A percentile compares a stretch with the other conserved stretches of the same genome.
Conservation (phyloP, 257 asterid genomes). For the Solanum gracilifrons region DNA sequence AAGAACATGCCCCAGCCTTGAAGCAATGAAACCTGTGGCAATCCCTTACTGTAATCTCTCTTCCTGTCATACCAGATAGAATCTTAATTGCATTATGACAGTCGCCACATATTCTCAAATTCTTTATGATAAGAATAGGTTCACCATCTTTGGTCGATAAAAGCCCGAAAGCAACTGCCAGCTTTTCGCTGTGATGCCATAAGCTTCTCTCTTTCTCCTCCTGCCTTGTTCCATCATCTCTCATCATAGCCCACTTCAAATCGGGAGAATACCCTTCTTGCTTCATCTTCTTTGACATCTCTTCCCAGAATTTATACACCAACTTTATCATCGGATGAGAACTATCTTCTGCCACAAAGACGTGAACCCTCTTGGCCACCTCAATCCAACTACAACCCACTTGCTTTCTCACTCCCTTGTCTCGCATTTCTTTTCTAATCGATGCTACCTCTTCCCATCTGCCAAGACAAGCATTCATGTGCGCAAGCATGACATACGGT, state of each 20-base stretch:
- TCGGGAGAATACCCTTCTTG: conserved; percentile 42
- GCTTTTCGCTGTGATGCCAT: conserved; percentile 62
- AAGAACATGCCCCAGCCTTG: conserved; percentile 48
- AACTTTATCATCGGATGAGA: conserved; percentile 47
- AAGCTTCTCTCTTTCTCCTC: conserved; percentile 29
- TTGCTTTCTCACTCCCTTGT: conserved; percentile 34
- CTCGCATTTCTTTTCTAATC: conserved; percentile 36
- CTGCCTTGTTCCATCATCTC: conserved; percentile 25
- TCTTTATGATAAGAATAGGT: conserved; percentile 48
- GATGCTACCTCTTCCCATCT: conserved; percentile 66
- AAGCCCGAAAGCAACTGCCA: conserved; percentile 58
- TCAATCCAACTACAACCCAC: conserved; percentile 79
- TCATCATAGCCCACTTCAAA: conserved; percentile 23
- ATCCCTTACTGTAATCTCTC: conserved; percentile 58
- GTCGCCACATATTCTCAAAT: conserved; percentile 61
- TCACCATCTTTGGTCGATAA: conserved; percentile 20
- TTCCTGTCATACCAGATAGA: conserved; percentile 32
- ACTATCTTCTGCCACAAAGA: conserved; percentile 60
- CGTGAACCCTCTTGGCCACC: conserved; percentile 40
- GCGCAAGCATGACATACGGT: conserved; percentile 55
- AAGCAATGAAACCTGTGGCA: conserved; percentile 66
- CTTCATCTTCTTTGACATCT: conserved; percentile 42
- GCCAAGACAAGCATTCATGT: conserved; percentile 33
- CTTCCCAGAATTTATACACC: conserved; percentile 51
- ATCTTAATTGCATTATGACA: conserved; percentile 55